Evolutionary conservation across 2,329 filamentous ascomycete genomes (phyloP), one percentile per base, ranked within the genome.

Genomic region (Coniella lustricola): DNA sequence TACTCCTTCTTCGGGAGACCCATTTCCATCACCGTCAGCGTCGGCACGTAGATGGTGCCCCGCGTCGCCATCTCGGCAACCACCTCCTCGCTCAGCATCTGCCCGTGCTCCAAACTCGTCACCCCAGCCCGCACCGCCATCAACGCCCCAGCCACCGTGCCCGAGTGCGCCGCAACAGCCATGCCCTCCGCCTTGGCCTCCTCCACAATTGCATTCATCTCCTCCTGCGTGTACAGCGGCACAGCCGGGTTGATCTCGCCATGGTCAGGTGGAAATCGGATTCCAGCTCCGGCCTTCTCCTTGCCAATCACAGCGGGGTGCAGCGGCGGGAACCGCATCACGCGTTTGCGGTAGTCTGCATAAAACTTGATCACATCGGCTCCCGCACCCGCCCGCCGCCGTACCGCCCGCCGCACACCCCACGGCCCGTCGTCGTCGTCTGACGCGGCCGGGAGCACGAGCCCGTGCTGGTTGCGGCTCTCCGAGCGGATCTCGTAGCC

Each of bases 291-390:
- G 8, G 18, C 18, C 25, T 21, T 33, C 25, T 29, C 5, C 7
- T 5, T 13, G 20, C 17, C 7, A 16, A 2, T 60, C 17, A 60
- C 62, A 45, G 54, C 58, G 56, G 43, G 61, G 55, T 43, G 62
- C 46, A 62, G 59, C 48, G 53, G 59, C 3, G 71, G 72, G 38
- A 66, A 74, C 3, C 71, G 64, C 63, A 74, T 64, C 1, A 65
- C 60, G 44, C 67, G 63, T 21, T 71, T 64, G 3, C 70, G 62
- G 55, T 75, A 75, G 54, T 76, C 74, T 14, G 69, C 73, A 50
- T 73, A 76, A 57, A 76, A 70, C 59, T 76, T 53, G 61, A 76
- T 65, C 16, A 76, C 51, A 50, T 77, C 73, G 1, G 73, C 73
- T 1, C 73, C 73, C 1, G 70, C 72, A 0, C 66, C 72, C 3